Conservation (phyloP, 306 rosid species). For the Dryas octopetala region DNA sequence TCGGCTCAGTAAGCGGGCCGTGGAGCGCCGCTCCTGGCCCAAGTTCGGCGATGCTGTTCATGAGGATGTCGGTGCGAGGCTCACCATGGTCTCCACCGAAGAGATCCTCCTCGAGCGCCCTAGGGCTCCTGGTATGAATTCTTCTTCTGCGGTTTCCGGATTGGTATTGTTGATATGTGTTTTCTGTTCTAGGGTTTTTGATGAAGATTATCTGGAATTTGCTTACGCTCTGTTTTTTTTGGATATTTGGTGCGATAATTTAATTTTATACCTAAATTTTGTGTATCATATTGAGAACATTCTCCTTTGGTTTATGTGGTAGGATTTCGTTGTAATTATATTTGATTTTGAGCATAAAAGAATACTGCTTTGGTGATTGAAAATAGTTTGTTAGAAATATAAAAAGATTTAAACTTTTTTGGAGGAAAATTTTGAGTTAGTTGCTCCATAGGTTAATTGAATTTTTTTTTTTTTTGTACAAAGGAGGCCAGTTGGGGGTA, state of each 20-base stretch:
- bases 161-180: neutral
- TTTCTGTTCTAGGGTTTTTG: neutral
- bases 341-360: neutral
- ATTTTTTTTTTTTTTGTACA: neutral
- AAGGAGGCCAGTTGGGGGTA: neutral
- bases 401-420: no score
- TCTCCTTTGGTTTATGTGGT: no score
- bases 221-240: no score
- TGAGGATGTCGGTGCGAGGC: constrained; percentile 79
- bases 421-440: neutral
- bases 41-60: constrained; percentile 89
- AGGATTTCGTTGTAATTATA: no score
- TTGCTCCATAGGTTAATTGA: neutral
- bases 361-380: neutral
- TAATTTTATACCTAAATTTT: no score
- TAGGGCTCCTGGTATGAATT: constrained; percentile 64
- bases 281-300: no score
- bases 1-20: constrained; percentile 56
- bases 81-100: constrained; percentile 92
- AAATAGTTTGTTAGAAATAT: neutral
- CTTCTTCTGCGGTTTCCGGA: neutral
- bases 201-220: neutral
- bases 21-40: constrained; percentile 72
- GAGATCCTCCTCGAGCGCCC: constrained; percentile 91
- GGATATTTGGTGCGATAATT: no score